Evolutionary conservation across 2,329 filamentous ascomycete species (phyloP).

Genomic region (Claviceps monticola): DNA sequence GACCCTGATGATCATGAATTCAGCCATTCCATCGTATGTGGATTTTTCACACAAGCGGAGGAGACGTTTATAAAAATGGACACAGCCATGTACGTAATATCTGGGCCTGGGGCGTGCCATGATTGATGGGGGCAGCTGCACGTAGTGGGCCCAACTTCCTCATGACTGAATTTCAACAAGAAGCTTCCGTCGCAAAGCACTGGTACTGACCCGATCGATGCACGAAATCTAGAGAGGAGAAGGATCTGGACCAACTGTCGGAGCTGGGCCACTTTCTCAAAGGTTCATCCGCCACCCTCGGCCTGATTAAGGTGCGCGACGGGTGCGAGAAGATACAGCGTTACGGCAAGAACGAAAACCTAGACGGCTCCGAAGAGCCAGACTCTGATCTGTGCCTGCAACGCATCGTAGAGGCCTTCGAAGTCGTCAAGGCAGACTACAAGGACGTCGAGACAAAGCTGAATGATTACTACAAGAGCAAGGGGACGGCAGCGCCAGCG

Average conservation of each 20-base stretch:
- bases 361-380: slow-evolving; percentile 53
- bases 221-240: slow-evolving; percentile 37
- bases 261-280: slow-evolving; percentile 91
- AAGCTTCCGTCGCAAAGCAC: background rate
- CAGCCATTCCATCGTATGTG: slow-evolving; percentile 74
- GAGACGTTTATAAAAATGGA: slow-evolving; percentile 81
- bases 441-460: slow-evolving; percentile 57
- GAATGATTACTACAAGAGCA: slow-evolving; percentile 44
- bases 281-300: slow-evolving; percentile 88
- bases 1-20: slow-evolving; percentile 80
- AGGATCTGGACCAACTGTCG: slow-evolving; percentile 63
- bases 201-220: background rate
- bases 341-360: slow-evolving; percentile 70
- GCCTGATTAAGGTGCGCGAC: slow-evolving; percentile 80
- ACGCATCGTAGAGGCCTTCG: slow-evolving; percentile 56
- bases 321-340: slow-evolving; percentile 95
- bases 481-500: slow-evolving; percentile 1
- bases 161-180: too few relatives aligned
- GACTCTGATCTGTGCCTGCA: slow-evolving; percentile 56
- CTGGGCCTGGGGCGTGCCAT: too few relatives aligned
- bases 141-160: too few relatives aligned
- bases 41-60: slow-evolving; percentile 86
- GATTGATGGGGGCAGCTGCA: too few relatives aligned
- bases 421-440: slow-evolving; percentile 63
- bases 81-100: slow-evolving; percentile 57